phyloP scores from a whole-genome alignment of 441 rosid species.

The Pelargonium citronellum region DNA sequence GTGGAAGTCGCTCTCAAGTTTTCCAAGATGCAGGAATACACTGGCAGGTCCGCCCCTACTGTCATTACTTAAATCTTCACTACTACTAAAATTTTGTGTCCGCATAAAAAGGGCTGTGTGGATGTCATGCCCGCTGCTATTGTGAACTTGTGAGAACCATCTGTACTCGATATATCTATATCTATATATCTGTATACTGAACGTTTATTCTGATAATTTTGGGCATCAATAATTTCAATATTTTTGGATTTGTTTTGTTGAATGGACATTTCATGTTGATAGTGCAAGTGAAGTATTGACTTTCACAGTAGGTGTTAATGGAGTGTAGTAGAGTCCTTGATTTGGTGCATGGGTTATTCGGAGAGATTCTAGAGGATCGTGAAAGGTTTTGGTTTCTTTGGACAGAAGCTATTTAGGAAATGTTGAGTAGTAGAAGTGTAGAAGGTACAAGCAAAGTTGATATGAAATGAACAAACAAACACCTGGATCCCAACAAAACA shows the following conservation, averaged over 20 bases:
- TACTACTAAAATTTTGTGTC: not conserved
- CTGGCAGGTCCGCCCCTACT: conserved; percentile 90
- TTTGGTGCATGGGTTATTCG: no score
- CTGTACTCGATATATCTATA: not conserved
- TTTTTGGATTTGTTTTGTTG: not conserved
- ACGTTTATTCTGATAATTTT: not conserved
- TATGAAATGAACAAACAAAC: no score
- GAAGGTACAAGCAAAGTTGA: no score
- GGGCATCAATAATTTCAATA: not conserved
- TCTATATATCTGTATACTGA: not conserved
- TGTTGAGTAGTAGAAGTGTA: no score
- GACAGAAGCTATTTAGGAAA: no score
- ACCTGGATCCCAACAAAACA: no score
- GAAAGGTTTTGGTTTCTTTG: no score
- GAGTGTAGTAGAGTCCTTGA: no score
- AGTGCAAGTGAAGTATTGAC: no score
- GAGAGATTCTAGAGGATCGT: no score
- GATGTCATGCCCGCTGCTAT: not conserved
- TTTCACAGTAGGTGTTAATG: no score
- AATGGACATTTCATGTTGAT: no score
- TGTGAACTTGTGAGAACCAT: conserved; percentile 7
- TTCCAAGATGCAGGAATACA: conserved; percentile 83
- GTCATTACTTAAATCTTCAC: conserved; percentile 55
- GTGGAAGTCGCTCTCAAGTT: conserved; percentile 85
- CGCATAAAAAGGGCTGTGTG: conserved; percentile 5